Conservation (phyloP, 225 moss, liverwort and hornwort genomes). For the Marchantia polymorpha region DNA sequence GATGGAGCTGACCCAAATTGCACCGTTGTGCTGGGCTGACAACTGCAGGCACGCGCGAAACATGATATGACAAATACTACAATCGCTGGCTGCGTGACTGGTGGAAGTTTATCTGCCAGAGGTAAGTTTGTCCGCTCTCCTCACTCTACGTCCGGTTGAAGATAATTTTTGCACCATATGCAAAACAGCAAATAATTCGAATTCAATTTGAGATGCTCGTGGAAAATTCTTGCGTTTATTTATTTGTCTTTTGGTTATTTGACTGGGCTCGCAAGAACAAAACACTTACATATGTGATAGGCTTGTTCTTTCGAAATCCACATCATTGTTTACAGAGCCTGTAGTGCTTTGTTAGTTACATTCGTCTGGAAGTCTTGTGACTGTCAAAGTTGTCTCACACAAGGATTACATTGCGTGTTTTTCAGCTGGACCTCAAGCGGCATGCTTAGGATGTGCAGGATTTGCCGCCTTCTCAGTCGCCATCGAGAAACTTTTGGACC, state of each 20-base stretch:
- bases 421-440: conserved; percentile 94
- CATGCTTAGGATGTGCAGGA: conserved; percentile 96
- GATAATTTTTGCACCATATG: too few species aligned
- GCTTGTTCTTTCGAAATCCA: neutral
- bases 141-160: neutral
- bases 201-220: neutral
- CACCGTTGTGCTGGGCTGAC: conserved; percentile 26
- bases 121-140: conserved; percentile 33
- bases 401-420: neutral
- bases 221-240: neutral
- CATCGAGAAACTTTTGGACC: conserved; percentile 89
- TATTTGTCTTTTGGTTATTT: neutral
- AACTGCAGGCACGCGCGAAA: conserved; percentile 76
- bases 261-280: neutral
- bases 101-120: conserved; percentile 89
- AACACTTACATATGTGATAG: neutral
- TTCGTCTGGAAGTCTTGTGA: neutral
- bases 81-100: conserved; percentile 89
- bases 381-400: neutral
- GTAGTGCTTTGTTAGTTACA: too few species aligned
- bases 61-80: conserved; percentile 88
- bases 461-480: conserved; percentile 95
- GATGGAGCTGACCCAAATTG: conserved; percentile 28
- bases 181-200: neutral
- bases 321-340: too few species aligned